Evolutionary conservation across 2,329 filamentous ascomycete genomes (phyloP), one percentile per base, ranked within the genome.

Genomic region (Drechslerella dactyloides): DNA sequence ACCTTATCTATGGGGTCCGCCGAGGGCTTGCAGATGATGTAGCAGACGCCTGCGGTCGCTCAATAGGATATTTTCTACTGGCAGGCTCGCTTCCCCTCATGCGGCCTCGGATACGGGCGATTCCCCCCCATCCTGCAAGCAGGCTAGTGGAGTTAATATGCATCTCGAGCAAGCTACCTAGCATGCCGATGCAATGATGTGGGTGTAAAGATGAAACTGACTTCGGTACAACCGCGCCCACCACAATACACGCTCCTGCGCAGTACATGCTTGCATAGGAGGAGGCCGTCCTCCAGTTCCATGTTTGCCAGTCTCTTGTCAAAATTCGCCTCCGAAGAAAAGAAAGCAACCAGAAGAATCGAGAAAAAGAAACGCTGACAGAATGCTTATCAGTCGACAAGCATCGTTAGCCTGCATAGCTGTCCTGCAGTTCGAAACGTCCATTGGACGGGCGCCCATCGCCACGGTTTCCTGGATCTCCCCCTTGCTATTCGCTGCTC

Each of bases 311-410:
- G 64, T 50, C 37, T 6, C 42, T 33, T 30, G 51, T 56, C 60
- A 54, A 33, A 33, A 33, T 4, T 63, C 27, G 52, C 42, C 58
- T 54, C 58, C 58, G 15, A 44, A 46, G 53, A 63, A 50, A 33
- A 56, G 8, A 55, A 51, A 23, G 35, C 56, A 69, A 54, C 35
- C 17, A 8, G 35, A 8, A 44, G 46, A 59, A 33, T 33, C 27
- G 51, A 50, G 8, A 37, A 51, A 54, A 48, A 51, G 33, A 46
- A 27, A 51, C 23, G 24, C 27, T 8, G 27, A 33, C 19, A 42
- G 37, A 53, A 63, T 63, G 65, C 65, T 69, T 69, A 69, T 69
- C 65, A 58, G 58, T 54, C 46, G 65, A 63, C 60, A 69, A 69
- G 65, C 65, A 69, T 61, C 58, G 58, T 58, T 69, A 58, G 58